Evolutionary conservation across 2,329 filamentous ascomycete species (phyloP).

Genomic region (Teratosphaeria pseudoeucalypti): DNA sequence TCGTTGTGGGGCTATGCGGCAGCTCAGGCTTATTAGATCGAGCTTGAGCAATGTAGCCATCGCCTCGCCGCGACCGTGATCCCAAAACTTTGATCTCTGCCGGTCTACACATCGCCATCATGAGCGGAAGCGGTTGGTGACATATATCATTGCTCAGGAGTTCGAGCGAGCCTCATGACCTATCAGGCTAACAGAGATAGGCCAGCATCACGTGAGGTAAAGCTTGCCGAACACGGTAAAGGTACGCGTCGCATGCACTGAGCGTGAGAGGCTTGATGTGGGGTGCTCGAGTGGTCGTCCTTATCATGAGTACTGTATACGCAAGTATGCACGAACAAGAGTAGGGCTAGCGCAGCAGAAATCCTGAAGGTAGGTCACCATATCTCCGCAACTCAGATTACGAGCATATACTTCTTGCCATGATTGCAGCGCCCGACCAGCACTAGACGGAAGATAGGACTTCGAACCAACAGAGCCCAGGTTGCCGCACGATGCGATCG

Average conservation of each 20-base stretch:
- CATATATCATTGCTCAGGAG: background rate
- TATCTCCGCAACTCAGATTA: too few relatives aligned
- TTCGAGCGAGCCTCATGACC: background rate
- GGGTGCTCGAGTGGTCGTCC: background rate
- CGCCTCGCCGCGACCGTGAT: too few relatives aligned
- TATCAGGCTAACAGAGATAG: background rate
- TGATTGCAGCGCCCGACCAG: too few relatives aligned
- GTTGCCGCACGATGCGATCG: background rate
- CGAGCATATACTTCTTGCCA: too few relatives aligned
- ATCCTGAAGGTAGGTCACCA: background rate
- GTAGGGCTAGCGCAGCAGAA: background rate
- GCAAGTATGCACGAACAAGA: background rate
- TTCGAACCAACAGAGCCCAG: background rate
- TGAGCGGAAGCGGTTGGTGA: background rate
- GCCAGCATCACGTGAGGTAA: background rate
- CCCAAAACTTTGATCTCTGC: too few relatives aligned
- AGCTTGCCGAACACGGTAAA: background rate
- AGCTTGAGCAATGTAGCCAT: too few relatives aligned
- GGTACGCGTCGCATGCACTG: background rate
- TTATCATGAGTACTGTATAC: background rate
- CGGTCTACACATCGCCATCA: too few relatives aligned
- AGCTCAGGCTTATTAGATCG: too few relatives aligned
- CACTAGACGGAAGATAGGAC: too few relatives aligned
- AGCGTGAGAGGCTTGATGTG: background rate
- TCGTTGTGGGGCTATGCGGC: too few relatives aligned